Evolutionary conservation across 805 yeast genomes (phyloP).

Genomic region (Ogataea methanolica): DNA sequence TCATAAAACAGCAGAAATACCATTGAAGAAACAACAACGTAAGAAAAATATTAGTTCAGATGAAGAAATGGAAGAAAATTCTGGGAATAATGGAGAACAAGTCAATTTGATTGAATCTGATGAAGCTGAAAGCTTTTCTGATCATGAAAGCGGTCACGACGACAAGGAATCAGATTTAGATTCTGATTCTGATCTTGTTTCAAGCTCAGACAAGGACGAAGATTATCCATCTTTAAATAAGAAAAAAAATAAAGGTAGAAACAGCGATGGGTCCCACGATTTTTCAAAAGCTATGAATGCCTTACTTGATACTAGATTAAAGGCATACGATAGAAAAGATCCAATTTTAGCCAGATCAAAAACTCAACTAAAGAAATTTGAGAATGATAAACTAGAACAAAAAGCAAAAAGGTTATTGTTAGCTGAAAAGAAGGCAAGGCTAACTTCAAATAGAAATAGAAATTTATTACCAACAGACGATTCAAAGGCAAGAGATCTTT

Average conservation of each 20-base stretch:
- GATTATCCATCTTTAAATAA: constrained; percentile 29
- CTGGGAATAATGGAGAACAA: constrained; percentile 15
- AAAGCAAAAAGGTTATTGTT: constrained; percentile 71
- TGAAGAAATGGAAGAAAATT: constrained; percentile 18
- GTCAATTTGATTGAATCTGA: constrained; percentile 13
- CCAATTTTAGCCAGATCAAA: constrained; percentile 86
- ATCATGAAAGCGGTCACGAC: constrained; percentile 18
- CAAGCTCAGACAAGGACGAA: constrained; percentile 1
- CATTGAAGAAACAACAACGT: not conserved
- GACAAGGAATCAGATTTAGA: constrained; percentile 4
- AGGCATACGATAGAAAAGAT: constrained; percentile 83
- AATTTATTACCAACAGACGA: constrained; percentile 64
- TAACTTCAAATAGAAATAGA: constrained; percentile 63
- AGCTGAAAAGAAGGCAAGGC: constrained; percentile 63
- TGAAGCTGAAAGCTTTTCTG: constrained; percentile 15
- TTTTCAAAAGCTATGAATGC: constrained; percentile 84
- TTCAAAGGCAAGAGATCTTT: constrained; percentile 49
- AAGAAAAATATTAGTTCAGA: not conserved
- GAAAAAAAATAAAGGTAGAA: constrained; percentile 50
- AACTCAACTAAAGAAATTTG: constrained; percentile 65
- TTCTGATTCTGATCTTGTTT: not conserved
- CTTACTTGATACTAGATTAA: constrained; percentile 76
- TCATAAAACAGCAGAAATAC: too few relatives aligned
- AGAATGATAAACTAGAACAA: constrained; percentile 74
- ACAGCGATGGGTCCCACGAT: constrained; percentile 66